Conservation (phyloP, 768 basidiomycete genomes). For the Pulveroboletus sp. region DNA sequence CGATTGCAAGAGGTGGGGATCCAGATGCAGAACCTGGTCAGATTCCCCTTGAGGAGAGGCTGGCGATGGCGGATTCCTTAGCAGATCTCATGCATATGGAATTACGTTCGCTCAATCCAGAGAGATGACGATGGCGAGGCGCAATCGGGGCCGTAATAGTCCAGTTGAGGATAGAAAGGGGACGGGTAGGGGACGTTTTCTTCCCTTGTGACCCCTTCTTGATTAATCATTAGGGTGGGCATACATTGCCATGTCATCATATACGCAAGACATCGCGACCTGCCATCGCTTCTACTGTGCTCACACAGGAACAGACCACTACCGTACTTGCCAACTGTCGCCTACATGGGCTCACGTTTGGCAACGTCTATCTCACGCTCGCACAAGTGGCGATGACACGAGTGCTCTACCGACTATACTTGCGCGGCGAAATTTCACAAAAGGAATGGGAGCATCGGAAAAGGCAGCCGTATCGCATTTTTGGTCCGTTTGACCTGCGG, state of each 20-base stretch:
- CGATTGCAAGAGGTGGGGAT: conserved; percentile 23
- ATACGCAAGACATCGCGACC: conserved; percentile 35
- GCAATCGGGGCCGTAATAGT: conserved; percentile 42
- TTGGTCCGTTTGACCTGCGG: conserved; percentile 50
- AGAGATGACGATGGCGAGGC: conserved; percentile 43
- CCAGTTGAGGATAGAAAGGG: conserved; percentile 29
- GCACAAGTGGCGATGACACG: conserved; percentile 53
- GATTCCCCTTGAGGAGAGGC: conserved; percentile 34
- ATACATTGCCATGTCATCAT: conserved; percentile 49
- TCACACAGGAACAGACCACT: conserved; percentile 31
- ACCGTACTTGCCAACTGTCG: conserved; percentile 40
- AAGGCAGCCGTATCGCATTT: conserved; percentile 47
- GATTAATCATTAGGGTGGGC: conserved; percentile 46
- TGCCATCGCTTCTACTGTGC: conserved; percentile 14
- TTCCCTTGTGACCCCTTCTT: not conserved
- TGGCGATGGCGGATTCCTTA: conserved; percentile 40
- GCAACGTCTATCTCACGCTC: conserved; percentile 46
- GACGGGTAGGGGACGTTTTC: conserved; percentile 30
- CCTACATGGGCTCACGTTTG: conserved; percentile 45
- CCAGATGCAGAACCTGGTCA: conserved; percentile 1
- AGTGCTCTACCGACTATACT: conserved; percentile 44
- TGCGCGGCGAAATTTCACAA: conserved; percentile 47
- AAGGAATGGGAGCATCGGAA: conserved; percentile 53
- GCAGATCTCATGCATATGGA: conserved; percentile 36
- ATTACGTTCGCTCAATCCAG: conserved; percentile 27